Percentiles rank a stretch among this genome's conserved stretches.
Evolutionary conservation across 306 rosid species (phyloP).

Genomic region (Crataegus laevigata): DNA sequence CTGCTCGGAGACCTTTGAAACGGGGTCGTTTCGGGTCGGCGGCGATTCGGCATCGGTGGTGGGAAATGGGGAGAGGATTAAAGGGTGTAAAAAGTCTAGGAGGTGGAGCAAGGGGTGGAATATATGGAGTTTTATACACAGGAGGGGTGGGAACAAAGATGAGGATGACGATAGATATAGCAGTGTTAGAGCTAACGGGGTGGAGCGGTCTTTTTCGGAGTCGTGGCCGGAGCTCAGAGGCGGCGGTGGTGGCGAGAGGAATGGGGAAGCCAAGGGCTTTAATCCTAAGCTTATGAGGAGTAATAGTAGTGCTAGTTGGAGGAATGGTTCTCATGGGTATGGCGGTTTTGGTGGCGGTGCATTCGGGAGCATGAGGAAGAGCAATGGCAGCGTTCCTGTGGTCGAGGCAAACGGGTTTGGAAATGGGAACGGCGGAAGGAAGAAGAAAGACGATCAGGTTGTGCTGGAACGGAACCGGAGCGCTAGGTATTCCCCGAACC

Average conservation of each 20-base stretch:
- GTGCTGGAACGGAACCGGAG: conserved; percentile 81
- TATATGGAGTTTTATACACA: conserved; percentile 74
- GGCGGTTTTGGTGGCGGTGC: conserved; percentile 32
- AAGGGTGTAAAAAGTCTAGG: conserved; percentile 62
- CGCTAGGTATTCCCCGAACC: conserved; percentile 71
- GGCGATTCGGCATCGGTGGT: conserved; percentile 43
- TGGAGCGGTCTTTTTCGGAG: conserved; percentile 74
- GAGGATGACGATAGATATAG: conserved; percentile 69
- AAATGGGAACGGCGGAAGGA: conserved; percentile 24
- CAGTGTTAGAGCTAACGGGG: conserved; percentile 48
- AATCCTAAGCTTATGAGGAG: conserved; percentile 62
- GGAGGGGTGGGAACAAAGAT: conserved; percentile 56
- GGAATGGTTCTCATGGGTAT: conserved; percentile 43
- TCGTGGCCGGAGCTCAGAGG: conserved; percentile 84
- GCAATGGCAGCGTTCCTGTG: conserved; percentile 22
- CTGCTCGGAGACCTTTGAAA: conserved; percentile 59
- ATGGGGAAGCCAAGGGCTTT: conserved; percentile 48
- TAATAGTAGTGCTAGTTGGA: conserved; percentile 93
- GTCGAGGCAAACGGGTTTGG: conserved; percentile 20
- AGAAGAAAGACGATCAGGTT: conserved; percentile 66
- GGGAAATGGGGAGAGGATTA: conserved; percentile 44
- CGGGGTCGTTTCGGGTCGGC: conserved; percentile 24
- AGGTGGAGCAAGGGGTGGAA: conserved; percentile 89
- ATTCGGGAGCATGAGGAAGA: conserved; percentile 58
- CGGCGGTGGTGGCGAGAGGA: conserved; percentile 23